Conservation (phyloP, 116 monocot genomes). For the Cymodocea nodosa region DNA sequence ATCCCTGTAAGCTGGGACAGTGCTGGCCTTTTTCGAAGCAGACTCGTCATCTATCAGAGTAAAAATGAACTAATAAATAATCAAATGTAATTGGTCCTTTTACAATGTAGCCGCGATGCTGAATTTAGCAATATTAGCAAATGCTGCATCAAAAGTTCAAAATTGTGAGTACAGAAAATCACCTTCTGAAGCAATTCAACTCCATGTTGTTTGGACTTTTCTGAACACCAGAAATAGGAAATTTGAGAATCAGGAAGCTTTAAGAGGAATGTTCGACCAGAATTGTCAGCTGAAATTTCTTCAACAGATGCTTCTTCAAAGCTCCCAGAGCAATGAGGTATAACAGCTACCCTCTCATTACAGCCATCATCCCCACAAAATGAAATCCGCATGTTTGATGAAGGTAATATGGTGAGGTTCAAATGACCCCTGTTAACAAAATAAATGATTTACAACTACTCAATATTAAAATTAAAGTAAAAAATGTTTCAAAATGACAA, state of each 20-base stretch:
- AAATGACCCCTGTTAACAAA: constrained; percentile 7
- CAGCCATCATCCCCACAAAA: constrained; percentile 66
- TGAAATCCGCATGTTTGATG: constrained; percentile 56
- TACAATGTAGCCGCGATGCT: background rate
- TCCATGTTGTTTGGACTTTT: constrained; percentile 57
- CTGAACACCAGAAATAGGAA: constrained; percentile 78
- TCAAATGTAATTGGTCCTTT: background rate
- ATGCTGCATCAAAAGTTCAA: background rate
- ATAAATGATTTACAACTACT: background rate
- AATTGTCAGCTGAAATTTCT: constrained; percentile 59
- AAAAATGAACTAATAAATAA: background rate
- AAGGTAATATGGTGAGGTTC: constrained; percentile 60
- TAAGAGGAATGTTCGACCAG: constrained; percentile 59
- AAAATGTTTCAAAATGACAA: background rate
- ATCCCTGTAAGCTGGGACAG: constrained; percentile 77
- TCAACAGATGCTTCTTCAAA: constrained; percentile 36
- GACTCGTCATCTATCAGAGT: constrained; percentile 61
- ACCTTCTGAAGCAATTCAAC: constrained; percentile 61
- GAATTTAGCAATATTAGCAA: background rate
- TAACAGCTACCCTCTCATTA: constrained; percentile 36
- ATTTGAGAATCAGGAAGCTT: constrained; percentile 30
- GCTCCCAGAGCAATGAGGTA: constrained; percentile 24
- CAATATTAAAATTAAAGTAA: background rate
- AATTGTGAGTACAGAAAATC: background rate
- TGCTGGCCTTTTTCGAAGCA: constrained; percentile 51